Conservation (phyloP, 139 green algal species). For the Nannochloris sp. region DNA sequence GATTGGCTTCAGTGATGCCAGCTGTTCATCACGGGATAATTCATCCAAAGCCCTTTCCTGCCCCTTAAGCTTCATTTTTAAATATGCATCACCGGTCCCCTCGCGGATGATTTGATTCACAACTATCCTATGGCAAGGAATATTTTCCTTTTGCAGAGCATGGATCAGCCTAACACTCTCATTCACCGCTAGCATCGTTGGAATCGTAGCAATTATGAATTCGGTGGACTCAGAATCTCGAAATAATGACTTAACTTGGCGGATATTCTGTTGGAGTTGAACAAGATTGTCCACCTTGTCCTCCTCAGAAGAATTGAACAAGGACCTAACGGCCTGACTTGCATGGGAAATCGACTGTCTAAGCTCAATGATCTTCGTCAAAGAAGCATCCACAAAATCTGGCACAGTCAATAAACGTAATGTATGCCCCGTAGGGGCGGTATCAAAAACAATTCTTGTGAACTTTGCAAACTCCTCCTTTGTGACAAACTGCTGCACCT, state of each 20-base stretch:
- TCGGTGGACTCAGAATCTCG: slow-evolving; percentile 76
- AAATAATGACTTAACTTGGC: slow-evolving; percentile 78
- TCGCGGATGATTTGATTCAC: slow-evolving; percentile 84
- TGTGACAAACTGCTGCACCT: slow-evolving; percentile 91
- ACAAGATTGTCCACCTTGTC: slow-evolving; percentile 61
- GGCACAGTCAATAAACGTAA: slow-evolving; percentile 79
- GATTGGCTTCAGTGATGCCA: slow-evolving; percentile 56
- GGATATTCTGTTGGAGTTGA: slow-evolving; percentile 43
- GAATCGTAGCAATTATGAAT: slow-evolving; percentile 98
- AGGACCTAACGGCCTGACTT: slow-evolving; percentile 38
- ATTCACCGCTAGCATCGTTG: slow-evolving; percentile 86
- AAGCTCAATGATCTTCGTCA: slow-evolving; percentile 68
- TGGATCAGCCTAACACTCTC: slow-evolving; percentile 68
- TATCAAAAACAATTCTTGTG: slow-evolving; percentile 96
- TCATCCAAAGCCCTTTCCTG: slow-evolving; percentile 74
- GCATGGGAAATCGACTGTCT: slow-evolving; percentile 58
- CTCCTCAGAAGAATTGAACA: slow-evolving; percentile 58
- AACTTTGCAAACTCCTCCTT: slow-evolving; percentile 86
- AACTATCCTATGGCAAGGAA: slow-evolving; percentile 87
- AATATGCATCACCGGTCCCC: slow-evolving; percentile 47
- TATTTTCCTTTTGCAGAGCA: slow-evolving; percentile 65
- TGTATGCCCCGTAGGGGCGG: slow-evolving; percentile 91
- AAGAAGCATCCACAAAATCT: slow-evolving; percentile 72
- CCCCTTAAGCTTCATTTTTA: slow-evolving; percentile 75
- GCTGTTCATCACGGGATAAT: slow-evolving; percentile 47